A percentile compares a stretch with the other conserved stretches of the same genome.
phyloP scores from a whole-genome alignment of 176 grass and related monocot species.

The Avena insularis region DNA sequence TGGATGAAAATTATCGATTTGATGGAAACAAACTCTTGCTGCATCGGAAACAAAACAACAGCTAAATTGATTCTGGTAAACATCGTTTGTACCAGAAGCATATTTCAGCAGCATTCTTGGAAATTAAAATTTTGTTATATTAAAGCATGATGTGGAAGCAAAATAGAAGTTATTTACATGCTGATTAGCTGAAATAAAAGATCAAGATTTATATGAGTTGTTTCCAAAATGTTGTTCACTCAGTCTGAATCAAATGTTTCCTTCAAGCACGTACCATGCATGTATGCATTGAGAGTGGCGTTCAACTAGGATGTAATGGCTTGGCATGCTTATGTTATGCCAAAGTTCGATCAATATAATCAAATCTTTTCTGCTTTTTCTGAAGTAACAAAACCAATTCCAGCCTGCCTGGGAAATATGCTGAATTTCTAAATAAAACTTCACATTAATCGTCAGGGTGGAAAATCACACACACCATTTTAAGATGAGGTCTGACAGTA shows the following conservation, averaged over 20 bases:
- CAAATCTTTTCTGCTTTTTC: not conserved
- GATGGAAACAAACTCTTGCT: too few relatives aligned
- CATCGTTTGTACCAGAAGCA: not conserved
- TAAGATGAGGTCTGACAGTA: too few relatives aligned
- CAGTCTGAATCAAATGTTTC: not conserved
- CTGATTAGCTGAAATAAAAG: not conserved
- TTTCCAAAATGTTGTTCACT: not conserved
- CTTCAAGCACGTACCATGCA: too few relatives aligned
- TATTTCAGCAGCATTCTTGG: not conserved
- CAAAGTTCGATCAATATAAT: not conserved
- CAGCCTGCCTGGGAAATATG: not conserved
- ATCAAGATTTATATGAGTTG: not conserved
- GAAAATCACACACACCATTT: too few relatives aligned
- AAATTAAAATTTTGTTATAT: not conserved
- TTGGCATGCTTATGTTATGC: not conserved
- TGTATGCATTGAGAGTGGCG: too few relatives aligned
- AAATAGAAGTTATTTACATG: not conserved
- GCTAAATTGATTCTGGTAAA: not conserved
- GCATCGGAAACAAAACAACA: not conserved
- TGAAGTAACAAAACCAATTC: not conserved
- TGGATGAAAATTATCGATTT: too few relatives aligned
- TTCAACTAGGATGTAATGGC: too few relatives aligned
- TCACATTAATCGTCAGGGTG: not conserved
- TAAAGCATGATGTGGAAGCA: not conserved
- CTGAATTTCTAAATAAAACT: not conserved